These are phyloP conservation scores for Phytopythium helicoides DNA, from an alignment of 352 stramenopile species.

Conservation along the genomic window DNA sequence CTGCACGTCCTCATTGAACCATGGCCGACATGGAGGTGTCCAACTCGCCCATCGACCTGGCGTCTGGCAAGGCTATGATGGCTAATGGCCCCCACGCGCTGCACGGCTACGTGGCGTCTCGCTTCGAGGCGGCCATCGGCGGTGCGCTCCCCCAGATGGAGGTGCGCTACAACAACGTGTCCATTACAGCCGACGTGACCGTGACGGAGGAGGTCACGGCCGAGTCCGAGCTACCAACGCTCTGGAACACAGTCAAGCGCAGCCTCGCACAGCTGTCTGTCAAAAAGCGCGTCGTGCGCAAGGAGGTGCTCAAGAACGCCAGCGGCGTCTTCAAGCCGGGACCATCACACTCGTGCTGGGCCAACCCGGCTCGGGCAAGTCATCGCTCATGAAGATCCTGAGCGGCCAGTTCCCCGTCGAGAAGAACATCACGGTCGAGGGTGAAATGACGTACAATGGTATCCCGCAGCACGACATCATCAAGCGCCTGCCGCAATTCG, in stretches of 20 bases:
- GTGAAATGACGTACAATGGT: constrained; percentile 50
- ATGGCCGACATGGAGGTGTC: not conserved
- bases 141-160: constrained; percentile 45
- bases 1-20: too few relatives aligned
- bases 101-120: constrained; percentile 29
- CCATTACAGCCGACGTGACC: constrained; percentile 21
- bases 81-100: constrained; percentile 28
- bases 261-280: constrained; percentile 11
- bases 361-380: constrained; percentile 33
- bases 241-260: constrained; percentile 40
- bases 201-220: constrained; percentile 14
- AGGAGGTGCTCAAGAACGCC: constrained; percentile 45
- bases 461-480: constrained; percentile 20
- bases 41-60: constrained; percentile 7
- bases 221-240: constrained; percentile 31
- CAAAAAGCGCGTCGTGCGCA: constrained; percentile 37
- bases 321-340: constrained; percentile 47
- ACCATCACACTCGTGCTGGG: constrained; percentile 35
- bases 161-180: constrained; percentile 28
- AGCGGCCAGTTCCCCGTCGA: constrained; percentile 38
- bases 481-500: constrained; percentile 32
- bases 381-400: constrained; percentile 34
- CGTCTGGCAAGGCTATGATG: constrained; percentile 29
- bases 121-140: constrained; percentile 30
- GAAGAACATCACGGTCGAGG: constrained; percentile 33